phyloP scores from a whole-genome alignment of 2,329 filamentous ascomycete species.

The Arthrinium phaeospermum region DNA sequence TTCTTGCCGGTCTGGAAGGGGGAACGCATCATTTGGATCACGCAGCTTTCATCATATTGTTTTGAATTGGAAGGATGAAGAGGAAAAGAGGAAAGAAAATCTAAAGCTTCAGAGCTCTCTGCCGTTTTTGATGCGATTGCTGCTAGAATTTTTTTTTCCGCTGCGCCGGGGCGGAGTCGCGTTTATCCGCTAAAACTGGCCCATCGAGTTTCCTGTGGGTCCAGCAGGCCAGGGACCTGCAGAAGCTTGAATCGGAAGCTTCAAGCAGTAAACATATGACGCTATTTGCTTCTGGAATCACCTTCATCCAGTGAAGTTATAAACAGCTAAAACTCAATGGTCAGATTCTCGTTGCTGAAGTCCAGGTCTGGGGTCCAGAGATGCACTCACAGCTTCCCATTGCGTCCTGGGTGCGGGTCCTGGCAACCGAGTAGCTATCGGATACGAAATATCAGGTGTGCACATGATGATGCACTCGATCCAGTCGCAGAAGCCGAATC shows the following conservation, averaged over 20 bases:
- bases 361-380: conserved; percentile 8
- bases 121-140: conserved; percentile 19
- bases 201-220: not conserved
- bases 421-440: conserved; percentile 21
- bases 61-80: conserved; percentile 99
- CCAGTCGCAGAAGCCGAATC: not conserved
- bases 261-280: not conserved
- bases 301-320: not conserved
- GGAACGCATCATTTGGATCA: conserved; percentile 88
- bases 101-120: conserved; percentile 20
- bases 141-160: conserved; percentile 36
- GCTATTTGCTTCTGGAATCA: not conserved
- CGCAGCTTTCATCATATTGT: conserved; percentile 99
- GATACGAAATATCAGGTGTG: conserved; percentile 25
- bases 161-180: conserved; percentile 31
- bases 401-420: not conserved
- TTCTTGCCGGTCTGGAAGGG: conserved; percentile 68
- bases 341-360: conserved; percentile 6
- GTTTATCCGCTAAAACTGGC: conserved; percentile 43
- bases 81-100: conserved; percentile 58
- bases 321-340: not conserved
- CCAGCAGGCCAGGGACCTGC: not conserved
- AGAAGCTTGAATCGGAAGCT: not conserved
- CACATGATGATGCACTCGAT: conserved; percentile 24
- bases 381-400: conserved; percentile 4